phyloP scores from a whole-genome alignment of 2,329 filamentous ascomycete species.

The Clonostachys solani region DNA sequence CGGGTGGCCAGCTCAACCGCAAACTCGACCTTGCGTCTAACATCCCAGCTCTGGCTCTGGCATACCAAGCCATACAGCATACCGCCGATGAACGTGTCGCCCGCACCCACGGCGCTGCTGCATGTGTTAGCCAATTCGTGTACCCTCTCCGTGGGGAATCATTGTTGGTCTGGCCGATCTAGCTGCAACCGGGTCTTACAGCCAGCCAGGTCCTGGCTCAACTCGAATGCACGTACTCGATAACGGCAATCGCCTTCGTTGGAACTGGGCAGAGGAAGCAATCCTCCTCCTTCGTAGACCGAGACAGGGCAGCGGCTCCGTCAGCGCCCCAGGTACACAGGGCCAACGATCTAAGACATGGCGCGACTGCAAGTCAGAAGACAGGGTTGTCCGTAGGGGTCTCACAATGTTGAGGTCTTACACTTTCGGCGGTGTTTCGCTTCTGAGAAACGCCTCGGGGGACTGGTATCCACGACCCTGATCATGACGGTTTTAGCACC shows the following conservation, averaged over 20 bases:
- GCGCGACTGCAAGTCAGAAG: background rate
- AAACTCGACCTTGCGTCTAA: constrained; percentile 47
- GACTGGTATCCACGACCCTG: constrained; percentile 34
- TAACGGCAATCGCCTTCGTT: constrained; percentile 6
- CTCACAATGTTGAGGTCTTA: constrained; percentile 20
- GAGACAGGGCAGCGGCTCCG: constrained; percentile 32
- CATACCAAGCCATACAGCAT: constrained; percentile 59
- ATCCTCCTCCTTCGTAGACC: constrained; percentile 10
- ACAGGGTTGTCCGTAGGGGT: background rate
- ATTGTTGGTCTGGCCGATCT: background rate
- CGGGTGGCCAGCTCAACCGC: constrained; percentile 63
- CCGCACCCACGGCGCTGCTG: constrained; percentile 64
- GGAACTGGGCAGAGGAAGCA: constrained; percentile 34
- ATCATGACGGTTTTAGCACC: background rate
- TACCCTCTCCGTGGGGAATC: background rate
- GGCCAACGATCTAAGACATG: constrained; percentile 32
- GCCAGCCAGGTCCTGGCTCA: too few species aligned
- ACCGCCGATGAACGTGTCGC: constrained; percentile 72
- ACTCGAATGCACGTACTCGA: too few species aligned
- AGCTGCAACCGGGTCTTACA: too few species aligned
- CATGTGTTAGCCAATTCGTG: constrained; percentile 6
- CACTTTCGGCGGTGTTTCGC: constrained; percentile 37
- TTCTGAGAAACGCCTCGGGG: constrained; percentile 45
- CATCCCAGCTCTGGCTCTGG: constrained; percentile 41
- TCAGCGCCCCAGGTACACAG: constrained; percentile 57